Evolutionary conservation across 768 basidiomycete species (phyloP).

Genomic region (Lentinula sp.): DNA sequence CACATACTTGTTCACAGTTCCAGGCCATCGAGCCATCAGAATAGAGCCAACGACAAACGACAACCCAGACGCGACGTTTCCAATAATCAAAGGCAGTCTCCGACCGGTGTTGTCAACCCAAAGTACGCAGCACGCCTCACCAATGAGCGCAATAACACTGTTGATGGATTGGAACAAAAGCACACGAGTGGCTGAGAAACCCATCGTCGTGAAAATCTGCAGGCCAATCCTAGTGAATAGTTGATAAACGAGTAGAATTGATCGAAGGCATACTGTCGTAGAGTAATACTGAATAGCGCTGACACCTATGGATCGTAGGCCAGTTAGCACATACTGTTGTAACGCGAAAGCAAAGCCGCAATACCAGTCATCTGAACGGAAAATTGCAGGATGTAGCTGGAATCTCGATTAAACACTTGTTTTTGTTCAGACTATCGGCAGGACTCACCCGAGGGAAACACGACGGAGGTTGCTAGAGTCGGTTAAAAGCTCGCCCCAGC

Average conservation of each 20-base stretch:
- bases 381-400: conserved; percentile 41
- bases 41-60: conserved; percentile 38
- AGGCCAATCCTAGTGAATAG: not conserved
- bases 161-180: conserved; percentile 51
- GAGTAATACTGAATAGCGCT: conserved; percentile 53
- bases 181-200: conserved; percentile 35
- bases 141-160: conserved; percentile 46
- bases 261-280: conserved; percentile 23
- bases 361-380: conserved; percentile 55
- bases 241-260: not conserved
- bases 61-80: conserved; percentile 33
- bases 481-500: conserved; percentile 34
- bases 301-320: conserved; percentile 20
- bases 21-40: conserved; percentile 37
- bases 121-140: conserved; percentile 40
- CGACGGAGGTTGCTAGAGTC: conserved; percentile 40
- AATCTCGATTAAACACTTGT: not conserved
- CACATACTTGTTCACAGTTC: conserved; percentile 35
- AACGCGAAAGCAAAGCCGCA: not conserved
- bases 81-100: conserved; percentile 33
- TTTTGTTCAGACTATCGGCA: conserved; percentile 10
- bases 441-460: conserved; percentile 32
- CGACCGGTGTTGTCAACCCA: conserved; percentile 38
- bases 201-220: conserved; percentile 38
- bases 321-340: not conserved